Conservation (phyloP, 441 rosid genomes). For the Syzygium syzygioides region DNA sequence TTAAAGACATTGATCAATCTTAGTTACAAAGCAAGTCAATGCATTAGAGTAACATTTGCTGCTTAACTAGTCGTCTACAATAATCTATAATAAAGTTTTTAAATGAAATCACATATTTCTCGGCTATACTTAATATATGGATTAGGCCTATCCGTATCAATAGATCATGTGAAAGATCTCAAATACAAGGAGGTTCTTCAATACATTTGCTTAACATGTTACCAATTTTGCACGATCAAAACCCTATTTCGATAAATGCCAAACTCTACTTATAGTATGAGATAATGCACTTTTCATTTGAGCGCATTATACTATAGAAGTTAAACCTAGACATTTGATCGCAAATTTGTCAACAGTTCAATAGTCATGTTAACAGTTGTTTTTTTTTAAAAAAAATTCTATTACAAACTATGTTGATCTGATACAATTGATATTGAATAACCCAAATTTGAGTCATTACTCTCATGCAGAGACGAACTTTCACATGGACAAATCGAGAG, state of each 20-base stretch:
- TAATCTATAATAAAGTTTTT: too few species aligned
- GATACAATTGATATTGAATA: neutral
- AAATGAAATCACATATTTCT: too few species aligned
- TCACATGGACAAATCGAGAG: neutral
- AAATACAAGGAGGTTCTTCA: neutral
- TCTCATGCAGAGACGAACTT: neutral
- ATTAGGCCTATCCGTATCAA: neutral
- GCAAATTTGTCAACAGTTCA: neutral
- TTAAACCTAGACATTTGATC: neutral
- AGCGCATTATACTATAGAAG: neutral
- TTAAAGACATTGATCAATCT: too few species aligned
- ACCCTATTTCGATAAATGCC: neutral
- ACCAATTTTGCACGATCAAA: too few species aligned
- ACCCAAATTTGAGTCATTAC: neutral
- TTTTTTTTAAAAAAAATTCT: neutral
- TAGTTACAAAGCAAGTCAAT: too few species aligned
- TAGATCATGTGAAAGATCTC: neutral
- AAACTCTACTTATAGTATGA: too few species aligned
- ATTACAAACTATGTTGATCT: neutral
- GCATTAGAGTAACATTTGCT: too few species aligned
- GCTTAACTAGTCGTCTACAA: too few species aligned
- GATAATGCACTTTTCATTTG: neutral
- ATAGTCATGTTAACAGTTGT: neutral
- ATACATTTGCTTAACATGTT: neutral
- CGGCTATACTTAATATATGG: too few species aligned